phyloP scores from a whole-genome alignment of 257 asterid genomes.

The Paulownia fortunei region DNA sequence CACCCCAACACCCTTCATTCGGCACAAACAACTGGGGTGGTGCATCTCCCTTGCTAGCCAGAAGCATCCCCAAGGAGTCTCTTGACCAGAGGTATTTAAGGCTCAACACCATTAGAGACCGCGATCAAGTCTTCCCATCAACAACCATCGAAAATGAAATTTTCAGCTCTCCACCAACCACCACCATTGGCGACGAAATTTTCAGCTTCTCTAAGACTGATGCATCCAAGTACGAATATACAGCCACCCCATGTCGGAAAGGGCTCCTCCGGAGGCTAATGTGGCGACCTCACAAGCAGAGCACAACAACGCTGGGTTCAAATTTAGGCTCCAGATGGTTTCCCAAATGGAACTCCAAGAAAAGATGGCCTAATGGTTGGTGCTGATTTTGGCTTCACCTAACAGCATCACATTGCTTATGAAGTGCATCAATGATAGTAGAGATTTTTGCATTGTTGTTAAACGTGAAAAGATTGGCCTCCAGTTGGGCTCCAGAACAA shows the following conservation, averaged over 20 bases:
- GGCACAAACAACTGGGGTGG: conserved; percentile 87
- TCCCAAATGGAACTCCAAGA: conserved; percentile 50
- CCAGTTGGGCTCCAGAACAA: too few species aligned
- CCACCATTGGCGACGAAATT: conserved; percentile 44
- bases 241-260: conserved; percentile 30
- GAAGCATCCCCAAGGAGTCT: conserved; percentile 63
- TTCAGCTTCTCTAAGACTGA: conserved; percentile 30
- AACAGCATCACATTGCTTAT: too few species aligned
- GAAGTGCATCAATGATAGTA: neutral
- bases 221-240: conserved; percentile 4
- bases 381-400: conserved; percentile 37
- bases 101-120: conserved; percentile 48
- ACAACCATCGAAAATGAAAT: conserved; percentile 44
- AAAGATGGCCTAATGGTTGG: conserved; percentile 89
- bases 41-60: conserved; percentile 73
- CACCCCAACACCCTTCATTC: conserved; percentile 72
- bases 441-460: neutral
- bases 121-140: conserved; percentile 46
- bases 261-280: conserved; percentile 48
- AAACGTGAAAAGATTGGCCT: too few species aligned
- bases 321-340: conserved; percentile 37
- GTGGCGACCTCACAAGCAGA: conserved; percentile 44
- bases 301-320: conserved; percentile 20
- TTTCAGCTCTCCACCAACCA: conserved; percentile 34
- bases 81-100: conserved; percentile 60